Evolutionary conservation across 2,329 filamentous ascomycete genomes (phyloP).

Genomic region (Trichoderma pleuroti): DNA sequence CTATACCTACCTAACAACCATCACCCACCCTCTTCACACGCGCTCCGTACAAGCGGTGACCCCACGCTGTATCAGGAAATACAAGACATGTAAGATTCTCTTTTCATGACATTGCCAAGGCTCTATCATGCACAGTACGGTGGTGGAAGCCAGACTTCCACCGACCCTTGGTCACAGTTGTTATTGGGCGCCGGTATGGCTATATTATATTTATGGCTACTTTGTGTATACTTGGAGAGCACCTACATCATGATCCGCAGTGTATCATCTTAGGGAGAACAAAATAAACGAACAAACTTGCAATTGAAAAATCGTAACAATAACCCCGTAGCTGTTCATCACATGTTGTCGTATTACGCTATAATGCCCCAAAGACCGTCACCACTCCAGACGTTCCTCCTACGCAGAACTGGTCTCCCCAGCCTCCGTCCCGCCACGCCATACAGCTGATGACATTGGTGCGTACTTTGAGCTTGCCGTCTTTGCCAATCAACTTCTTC

Average conservation of each 20-base stretch:
- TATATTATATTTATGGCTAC: background rate
- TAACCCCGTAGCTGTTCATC: background rate
- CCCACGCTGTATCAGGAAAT: background rate
- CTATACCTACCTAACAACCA: background rate
- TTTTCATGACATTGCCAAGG: background rate
- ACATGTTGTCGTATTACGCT: background rate
- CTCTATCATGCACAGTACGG: background rate
- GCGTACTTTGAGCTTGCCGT: conserved; percentile 57
- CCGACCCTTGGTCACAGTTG: background rate
- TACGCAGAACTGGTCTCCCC: conserved; percentile 62
- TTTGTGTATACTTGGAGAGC: background rate
- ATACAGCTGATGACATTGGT: conserved; percentile 60
- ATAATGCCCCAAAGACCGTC: conserved; percentile 54
- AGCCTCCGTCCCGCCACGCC: conserved; percentile 60
- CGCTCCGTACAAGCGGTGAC: background rate
- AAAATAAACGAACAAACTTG: background rate
- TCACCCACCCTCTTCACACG: background rate
- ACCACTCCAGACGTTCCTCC: conserved; percentile 63
- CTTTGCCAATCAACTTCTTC: conserved; percentile 52
- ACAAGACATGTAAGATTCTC: background rate
- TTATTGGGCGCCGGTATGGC: background rate
- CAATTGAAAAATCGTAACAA: background rate
- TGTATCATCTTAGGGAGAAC: background rate
- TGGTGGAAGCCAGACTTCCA: background rate
- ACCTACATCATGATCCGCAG: background rate